Base-by-base conservation (phyloP, 2,329 filamentous ascomycete genomes). In the Ophiosphaerella narmari region DNA sequence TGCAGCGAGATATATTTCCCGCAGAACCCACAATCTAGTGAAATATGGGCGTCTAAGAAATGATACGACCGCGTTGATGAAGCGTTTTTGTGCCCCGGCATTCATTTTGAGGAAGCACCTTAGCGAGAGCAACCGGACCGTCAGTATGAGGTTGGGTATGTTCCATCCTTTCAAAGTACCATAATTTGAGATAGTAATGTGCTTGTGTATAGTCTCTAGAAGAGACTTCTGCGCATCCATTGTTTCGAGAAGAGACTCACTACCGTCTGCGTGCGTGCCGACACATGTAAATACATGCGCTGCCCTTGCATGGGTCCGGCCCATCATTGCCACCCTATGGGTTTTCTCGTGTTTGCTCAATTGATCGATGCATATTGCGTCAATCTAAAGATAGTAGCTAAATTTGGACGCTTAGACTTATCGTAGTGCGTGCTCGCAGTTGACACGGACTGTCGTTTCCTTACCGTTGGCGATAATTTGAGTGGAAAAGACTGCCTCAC, bases 321-420 rank as follows among this genome's bases (percentile, higher is more conserved):
- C 46, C 59, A 62, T 60, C 18, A 54, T 44, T 0, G 51, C 35
- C 3, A 62, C 55, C 38, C 58, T 56, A 23, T 57, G 41, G 2
- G 40, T 42, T 26, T 58, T 41, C 38, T 65, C 65, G 2, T 41
- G 5, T 0, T 31, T 31, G 16, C 59, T 39, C 12, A 4, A 37
- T 48, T 63, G 65, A 44, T 62, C 66, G 16, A 57, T 53, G 35
- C 58, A 54, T 5, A 55, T 13, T 6, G 48, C 40, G 18, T 59
- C 56, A 13, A 57, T 23, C 51, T 45, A 59, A 9, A 50, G 18
- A 14, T 39, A 43, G 3, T 40, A 2, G 31, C 33, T 37, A 12
- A 13, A 26, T 21, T 18, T 35, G 8, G 12, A 32, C 5, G 26
- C 7, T 24, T 16, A 37, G 6, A 24, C 38, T 37, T 50, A 42